These are phyloP conservation scores for Leishmania major DNA, from an alignment of 208 protist genomes.

Conservation along the genomic window DNA sequence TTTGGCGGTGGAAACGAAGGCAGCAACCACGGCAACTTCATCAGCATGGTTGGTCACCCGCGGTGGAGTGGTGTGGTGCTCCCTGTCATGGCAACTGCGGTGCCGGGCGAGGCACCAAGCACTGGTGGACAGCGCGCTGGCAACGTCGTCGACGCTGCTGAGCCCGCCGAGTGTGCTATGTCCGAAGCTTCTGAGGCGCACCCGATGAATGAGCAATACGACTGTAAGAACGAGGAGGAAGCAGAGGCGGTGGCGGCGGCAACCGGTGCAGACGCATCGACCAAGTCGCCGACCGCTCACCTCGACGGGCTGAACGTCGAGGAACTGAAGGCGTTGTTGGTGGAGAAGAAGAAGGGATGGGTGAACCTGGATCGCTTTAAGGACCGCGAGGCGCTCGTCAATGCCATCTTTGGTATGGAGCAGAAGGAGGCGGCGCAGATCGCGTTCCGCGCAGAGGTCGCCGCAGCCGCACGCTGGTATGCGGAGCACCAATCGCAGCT, in stretches of 20 bases:
- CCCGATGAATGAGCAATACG: neutral
- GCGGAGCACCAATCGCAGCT: slow-evolving; percentile 10
- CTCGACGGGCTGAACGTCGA: slow-evolving; percentile 16
- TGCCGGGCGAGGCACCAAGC: neutral
- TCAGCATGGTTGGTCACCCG: neutral
- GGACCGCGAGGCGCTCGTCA: slow-evolving; percentile 22
- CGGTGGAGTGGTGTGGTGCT: neutral
- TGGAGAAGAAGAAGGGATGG: slow-evolving; percentile 39
- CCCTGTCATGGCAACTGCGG: neutral
- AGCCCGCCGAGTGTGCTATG: neutral
- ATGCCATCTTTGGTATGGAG: slow-evolving; percentile 23
- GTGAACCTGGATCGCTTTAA: slow-evolving; percentile 31
- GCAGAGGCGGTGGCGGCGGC: slow-evolving; percentile 4
- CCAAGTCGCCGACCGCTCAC: slow-evolving; percentile 7
- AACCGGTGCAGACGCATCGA: neutral
- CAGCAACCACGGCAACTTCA: neutral
- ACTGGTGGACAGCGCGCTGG: neutral
- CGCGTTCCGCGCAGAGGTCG: slow-evolving; percentile 27
- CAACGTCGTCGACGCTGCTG: neutral
- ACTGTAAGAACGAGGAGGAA: slow-evolving; percentile 13
- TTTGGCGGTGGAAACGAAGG: neutral
- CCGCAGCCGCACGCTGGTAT: slow-evolving; percentile 21
- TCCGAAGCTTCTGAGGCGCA: slow-evolving; percentile 1
- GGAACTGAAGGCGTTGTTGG: slow-evolving; percentile 36
- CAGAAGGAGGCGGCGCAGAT: slow-evolving; percentile 19